A percentile compares a stretch with the other conserved stretches of the same genome.
These are phyloP conservation scores for Astragalus glycyphyllos DNA, from an alignment of 306 rosid genomes.

Conservation along the genomic window DNA sequence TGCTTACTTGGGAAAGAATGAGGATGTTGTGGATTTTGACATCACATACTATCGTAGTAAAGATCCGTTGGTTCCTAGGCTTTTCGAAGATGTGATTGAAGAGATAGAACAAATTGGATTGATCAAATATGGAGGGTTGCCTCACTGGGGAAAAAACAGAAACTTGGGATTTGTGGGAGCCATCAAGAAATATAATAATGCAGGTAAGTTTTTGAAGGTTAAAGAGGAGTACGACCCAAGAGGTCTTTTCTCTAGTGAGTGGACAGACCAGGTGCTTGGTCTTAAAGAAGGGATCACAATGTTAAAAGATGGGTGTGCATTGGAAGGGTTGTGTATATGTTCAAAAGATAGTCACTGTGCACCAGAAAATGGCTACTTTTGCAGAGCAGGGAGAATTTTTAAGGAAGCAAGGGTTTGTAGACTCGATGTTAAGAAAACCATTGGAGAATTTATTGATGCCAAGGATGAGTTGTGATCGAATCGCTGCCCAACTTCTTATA, in stretches of 20 bases:
- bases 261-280: slow-evolving; percentile 69
- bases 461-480: too few species aligned
- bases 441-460: too few species aligned
- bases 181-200: slow-evolving; percentile 44
- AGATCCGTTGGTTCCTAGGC: too few species aligned
- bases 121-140: slow-evolving; percentile 63
- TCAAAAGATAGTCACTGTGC: slow-evolving; percentile 62
- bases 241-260: slow-evolving; percentile 60
- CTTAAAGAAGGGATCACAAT: slow-evolving; percentile 42
- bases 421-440: not conserved
- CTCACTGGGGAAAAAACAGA: slow-evolving; percentile 72
- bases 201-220: slow-evolving; percentile 44
- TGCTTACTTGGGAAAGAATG: too few species aligned
- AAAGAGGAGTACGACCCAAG: slow-evolving; percentile 50
- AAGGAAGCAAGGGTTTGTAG: slow-evolving; percentile 58
- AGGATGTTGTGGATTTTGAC: too few species aligned
- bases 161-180: slow-evolving; percentile 58
- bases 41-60: too few species aligned
- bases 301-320: slow-evolving; percentile 58
- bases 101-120: slow-evolving; percentile 66
- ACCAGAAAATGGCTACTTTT: slow-evolving; percentile 56
- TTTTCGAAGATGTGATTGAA: slow-evolving; percentile 57
- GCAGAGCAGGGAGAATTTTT: slow-evolving; percentile 53
- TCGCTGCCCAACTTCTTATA: too few species aligned
- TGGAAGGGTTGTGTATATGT: slow-evolving; percentile 68